phyloP scores from a whole-genome alignment of 768 basidiomycete genomes.

The Trametes sanguinea region DNA sequence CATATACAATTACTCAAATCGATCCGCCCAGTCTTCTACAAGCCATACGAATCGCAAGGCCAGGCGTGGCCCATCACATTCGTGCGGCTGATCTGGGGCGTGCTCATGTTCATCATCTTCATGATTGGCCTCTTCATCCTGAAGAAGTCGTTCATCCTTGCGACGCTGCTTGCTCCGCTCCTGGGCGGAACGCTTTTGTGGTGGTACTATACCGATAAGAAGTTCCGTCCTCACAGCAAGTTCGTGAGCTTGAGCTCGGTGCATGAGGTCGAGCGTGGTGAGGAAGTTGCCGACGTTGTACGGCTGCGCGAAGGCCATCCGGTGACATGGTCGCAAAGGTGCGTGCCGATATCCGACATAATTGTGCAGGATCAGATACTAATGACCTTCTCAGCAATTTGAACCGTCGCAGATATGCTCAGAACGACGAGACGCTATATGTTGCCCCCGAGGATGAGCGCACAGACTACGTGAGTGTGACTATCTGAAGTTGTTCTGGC shows the following conservation, averaged over 20 bases:
- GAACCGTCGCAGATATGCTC: conserved; percentile 84
- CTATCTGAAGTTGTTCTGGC: no score
- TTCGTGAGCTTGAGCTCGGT: conserved; percentile 86
- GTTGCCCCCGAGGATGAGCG: conserved; percentile 93
- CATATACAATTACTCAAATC: neutral
- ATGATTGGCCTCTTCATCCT: conserved; percentile 95
- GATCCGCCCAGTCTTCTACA: conserved; percentile 80
- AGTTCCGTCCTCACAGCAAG: conserved; percentile 72
- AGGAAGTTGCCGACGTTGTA: conserved; percentile 78
- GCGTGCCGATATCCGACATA: conserved; percentile 19
- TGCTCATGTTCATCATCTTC: conserved; percentile 91
- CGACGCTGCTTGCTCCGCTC: conserved; percentile 72
- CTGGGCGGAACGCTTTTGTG: conserved; percentile 74
- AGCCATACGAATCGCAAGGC: conserved; percentile 95
- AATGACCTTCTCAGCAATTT: conserved; percentile 56
- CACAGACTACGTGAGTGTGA: conserved; percentile 74
- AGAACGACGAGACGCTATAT: conserved; percentile 92
- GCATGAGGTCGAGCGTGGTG: conserved; percentile 87
- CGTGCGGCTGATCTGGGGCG: conserved; percentile 86
- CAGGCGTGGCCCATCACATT: conserved; percentile 99
- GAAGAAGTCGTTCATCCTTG: conserved; percentile 58
- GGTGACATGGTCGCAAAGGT: conserved; percentile 90
- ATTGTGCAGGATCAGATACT: neutral
- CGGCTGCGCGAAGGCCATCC: conserved; percentile 80
- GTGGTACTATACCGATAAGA: conserved; percentile 74